A percentile compares a stretch with the other conserved stretches of the same genome.
These are phyloP conservation scores for Kwoniella bestiolae DNA, from an alignment of 768 basidiomycete genomes.

Conservation along the genomic window DNA sequence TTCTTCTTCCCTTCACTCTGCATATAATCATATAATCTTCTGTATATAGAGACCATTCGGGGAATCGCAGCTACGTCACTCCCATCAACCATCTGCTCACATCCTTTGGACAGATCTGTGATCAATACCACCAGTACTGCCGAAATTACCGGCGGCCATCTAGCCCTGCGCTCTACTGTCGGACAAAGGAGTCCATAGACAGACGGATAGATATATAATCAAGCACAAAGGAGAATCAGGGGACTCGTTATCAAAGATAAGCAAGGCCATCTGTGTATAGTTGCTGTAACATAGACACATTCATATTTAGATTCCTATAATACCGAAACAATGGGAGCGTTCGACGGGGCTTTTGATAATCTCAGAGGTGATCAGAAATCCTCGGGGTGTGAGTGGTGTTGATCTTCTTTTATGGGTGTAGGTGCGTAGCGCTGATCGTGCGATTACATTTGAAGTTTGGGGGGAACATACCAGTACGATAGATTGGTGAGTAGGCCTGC, in stretches of 20 bases:
- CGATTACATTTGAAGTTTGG: conserved; percentile 38
- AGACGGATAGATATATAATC: neutral
- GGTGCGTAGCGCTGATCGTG: neutral
- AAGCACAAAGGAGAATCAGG: neutral
- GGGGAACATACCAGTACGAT: conserved; percentile 53
- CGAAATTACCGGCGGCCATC: neutral
- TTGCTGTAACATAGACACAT: no score
- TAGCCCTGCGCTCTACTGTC: no score
- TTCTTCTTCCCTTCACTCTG: no score
- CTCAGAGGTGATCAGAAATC: conserved; percentile 42
- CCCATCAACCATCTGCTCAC: neutral
- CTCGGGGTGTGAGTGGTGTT: conserved; percentile 46
- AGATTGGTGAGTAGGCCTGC: conserved; percentile 39
- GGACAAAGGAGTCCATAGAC: neutral
- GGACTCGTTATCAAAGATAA: neutral
- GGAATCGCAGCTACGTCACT: neutral
- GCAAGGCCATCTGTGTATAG: neutral
- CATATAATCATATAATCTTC: no score
- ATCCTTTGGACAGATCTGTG: neutral
- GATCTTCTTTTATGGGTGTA: no score
- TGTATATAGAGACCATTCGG: no score
- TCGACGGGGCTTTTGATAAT: conserved; percentile 53
- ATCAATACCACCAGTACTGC: neutral
- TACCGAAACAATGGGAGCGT: conserved; percentile 39
- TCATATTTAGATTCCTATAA: neutral